These are phyloP conservation scores for Ilyonectria robusta DNA, from an alignment of 2,329 filamentous ascomycete genomes.

Conservation along the genomic window DNA sequence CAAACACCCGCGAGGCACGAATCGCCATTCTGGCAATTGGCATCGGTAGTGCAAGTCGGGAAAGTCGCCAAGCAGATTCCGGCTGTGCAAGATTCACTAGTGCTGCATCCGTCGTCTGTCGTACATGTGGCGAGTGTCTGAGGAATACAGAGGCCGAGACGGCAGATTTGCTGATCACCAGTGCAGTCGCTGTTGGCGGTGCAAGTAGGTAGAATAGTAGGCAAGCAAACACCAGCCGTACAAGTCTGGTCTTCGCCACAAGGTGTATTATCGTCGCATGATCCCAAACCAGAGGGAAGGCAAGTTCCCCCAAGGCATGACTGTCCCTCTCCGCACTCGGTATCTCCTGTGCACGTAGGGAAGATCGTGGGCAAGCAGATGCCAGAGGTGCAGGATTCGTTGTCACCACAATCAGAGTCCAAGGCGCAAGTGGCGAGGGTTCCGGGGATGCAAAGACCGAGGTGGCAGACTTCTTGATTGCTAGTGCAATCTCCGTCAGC, in stretches of 20 bases:
- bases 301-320: not conserved
- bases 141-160: conserved; percentile 14
- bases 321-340: not conserved
- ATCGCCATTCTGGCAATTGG: not conserved
- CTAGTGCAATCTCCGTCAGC: not conserved
- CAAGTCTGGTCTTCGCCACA: conserved; percentile 9
- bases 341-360: not conserved
- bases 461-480: conserved; percentile 3
- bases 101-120: not conserved
- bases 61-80: conserved; percentile 1
- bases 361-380: conserved; percentile 13
- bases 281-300: not conserved
- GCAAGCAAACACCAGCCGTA: conserved; percentile 16
- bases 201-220: not conserved
- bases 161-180: not conserved
- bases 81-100: conserved; percentile 8
- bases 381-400: conserved; percentile 16
- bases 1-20: not conserved
- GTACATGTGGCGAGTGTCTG: not conserved
- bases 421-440: not conserved
- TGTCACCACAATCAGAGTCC: conserved; percentile 6
- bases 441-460: conserved; percentile 16
- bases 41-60: not conserved
- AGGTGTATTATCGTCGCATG: not conserved
- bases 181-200: not conserved